phyloP scores from a whole-genome alignment of 306 rosid species.

The Sesbania bispinosa region DNA sequence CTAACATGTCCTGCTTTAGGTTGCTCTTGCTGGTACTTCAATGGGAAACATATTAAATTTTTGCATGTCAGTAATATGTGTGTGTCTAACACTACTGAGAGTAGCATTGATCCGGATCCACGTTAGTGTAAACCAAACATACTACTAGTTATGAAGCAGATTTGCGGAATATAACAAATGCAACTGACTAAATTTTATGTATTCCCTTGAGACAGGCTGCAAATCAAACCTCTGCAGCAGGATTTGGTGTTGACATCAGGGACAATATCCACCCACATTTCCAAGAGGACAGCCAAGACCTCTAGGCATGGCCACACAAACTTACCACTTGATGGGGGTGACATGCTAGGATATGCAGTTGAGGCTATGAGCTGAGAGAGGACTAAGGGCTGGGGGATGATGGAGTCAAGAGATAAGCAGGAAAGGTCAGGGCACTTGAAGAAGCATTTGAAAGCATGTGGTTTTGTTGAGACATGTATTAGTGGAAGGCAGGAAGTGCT shows the following conservation, averaged over 20 bases:
- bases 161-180: neutral
- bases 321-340: constrained; percentile 71
- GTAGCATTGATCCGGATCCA: too few relatives aligned
- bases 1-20: too few relatives aligned
- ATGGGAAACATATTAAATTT: too few relatives aligned
- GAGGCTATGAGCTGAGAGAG: constrained; percentile 69
- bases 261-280: constrained; percentile 85
- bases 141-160: neutral
- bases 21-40: too few relatives aligned
- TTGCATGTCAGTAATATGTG: too few relatives aligned
- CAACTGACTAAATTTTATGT: neutral
- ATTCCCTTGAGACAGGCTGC: constrained; percentile 38
- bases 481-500: neutral
- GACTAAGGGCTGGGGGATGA: constrained; percentile 84
- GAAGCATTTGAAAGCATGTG: constrained; percentile 95
- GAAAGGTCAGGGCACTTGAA: constrained; percentile 80
- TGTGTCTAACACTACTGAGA: too few relatives aligned
- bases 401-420: constrained; percentile 71
- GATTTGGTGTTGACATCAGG: constrained; percentile 55
- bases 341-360: constrained; percentile 46
- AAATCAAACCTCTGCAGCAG: constrained; percentile 61
- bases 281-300: constrained; percentile 91
- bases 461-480: constrained; percentile 36
- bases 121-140: too few relatives aligned
- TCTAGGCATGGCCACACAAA: constrained; percentile 71